A percentile compares a stretch with the other conserved stretches of the same genome.
These are phyloP conservation scores for apple (Malus domestica) DNA, from an alignment of 306 rosid genomes.

Conservation along the genomic window ASM211411v1 NC_041805.1:20882001-20882500, in stretches of 20 bases:
- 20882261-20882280: constrained; percentile 50
- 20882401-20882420: too few relatives aligned
- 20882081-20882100: constrained; percentile 66
- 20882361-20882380: too few relatives aligned
- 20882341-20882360: too few relatives aligned
- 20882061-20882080: constrained; percentile 28
- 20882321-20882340: too few relatives aligned
- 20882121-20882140: constrained; percentile 78
- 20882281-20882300: constrained; percentile 37
- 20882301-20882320: constrained; percentile 29
- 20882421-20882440: background rate
- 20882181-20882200: background rate
- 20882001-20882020: background rate
- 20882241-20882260: background rate
- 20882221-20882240: background rate
- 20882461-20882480: background rate
- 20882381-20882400: too few relatives aligned
- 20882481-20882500: background rate
- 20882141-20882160: background rate
- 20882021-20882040: too few relatives aligned
- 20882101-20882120: constrained; percentile 74
- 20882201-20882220: background rate
- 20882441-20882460: background rate
- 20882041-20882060: background rate
- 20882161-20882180: constrained; percentile 7